Conservation (phyloP, 805 yeast species). For the Clavispora phyllophila region DNA sequence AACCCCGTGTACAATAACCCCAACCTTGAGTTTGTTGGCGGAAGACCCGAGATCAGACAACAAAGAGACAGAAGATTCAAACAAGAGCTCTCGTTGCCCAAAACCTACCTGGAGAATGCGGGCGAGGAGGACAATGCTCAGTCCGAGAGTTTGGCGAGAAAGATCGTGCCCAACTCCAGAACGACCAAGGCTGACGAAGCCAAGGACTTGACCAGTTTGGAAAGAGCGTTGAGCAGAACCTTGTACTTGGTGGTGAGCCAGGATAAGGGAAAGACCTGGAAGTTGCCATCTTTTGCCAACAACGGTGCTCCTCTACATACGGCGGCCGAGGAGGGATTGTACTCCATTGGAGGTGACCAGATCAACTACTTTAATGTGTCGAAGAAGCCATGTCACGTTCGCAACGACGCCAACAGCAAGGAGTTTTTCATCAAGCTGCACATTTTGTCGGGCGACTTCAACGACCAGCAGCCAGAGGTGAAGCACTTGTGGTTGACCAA, state of each 20-base stretch:
- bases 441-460: conserved; percentile 78
- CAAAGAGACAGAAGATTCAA: conserved; percentile 83
- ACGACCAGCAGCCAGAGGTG: conserved; percentile 29
- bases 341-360: conserved; percentile 63
- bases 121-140: conserved; percentile 11
- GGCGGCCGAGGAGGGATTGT: conserved; percentile 72
- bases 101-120: conserved; percentile 39
- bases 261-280: conserved; percentile 49
- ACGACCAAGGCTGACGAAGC: conserved; percentile 68
- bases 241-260: conserved; percentile 66
- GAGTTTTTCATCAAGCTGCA: conserved; percentile 84
- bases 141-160: conserved; percentile 55
- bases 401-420: conserved; percentile 22
- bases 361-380: conserved; percentile 92
- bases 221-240: conserved; percentile 73
- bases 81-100: conserved; percentile 75
- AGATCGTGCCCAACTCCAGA: conserved; percentile 67
- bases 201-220: conserved; percentile 63
- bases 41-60: conserved; percentile 80
- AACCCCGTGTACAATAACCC: conserved; percentile 71
- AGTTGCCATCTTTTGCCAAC: conserved; percentile 65
- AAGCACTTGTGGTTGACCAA: conserved; percentile 81
- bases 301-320: conserved; percentile 52
- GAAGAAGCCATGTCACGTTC: conserved; percentile 68
- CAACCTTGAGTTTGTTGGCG: conserved; percentile 74